Evolutionary conservation across 805 yeast genomes (phyloP), one percentile per base, ranked within the genome.

Genomic region (Metschnikowia koreensis): DNA sequence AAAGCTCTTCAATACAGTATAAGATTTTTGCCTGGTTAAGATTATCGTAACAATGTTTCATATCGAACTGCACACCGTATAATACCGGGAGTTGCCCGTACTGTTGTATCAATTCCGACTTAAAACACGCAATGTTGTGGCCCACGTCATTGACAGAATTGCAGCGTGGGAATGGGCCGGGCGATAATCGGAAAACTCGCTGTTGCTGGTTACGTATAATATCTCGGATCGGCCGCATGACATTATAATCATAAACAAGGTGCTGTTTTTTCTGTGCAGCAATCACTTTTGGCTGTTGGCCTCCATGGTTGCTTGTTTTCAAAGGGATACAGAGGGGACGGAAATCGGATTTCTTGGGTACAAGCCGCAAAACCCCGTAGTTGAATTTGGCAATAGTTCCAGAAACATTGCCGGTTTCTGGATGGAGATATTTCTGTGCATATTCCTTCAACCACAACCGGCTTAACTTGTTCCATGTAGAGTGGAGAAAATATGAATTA

Each of bases 1-100:
- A 58, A 54, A 74, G 63, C 28, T 59, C 48, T 1, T 62, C 58
- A 1, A 80, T 57, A 29, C 75, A 61, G 3, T 65, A 55, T 1
- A 75, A 48, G 1, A 81, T 70, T 51, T 73, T 74, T 0, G 60
- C 56, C 43, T 78, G 80, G 13, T 87, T 83, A 15, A 91, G 70
- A 2, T 83, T 79, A 60, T 93, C 97, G 64, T 82, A 92, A 50
- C 97, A 90, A 3, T 84, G 77, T 50, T 76, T 77, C 56, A 88
- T 82, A 64, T 92, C 98, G 65, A 89, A 87, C 58, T 87, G 89
- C 27, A 87, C 71, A 13, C 79, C 79, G 60, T 72, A 79, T 0
- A 84, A 55, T 1, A 56, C 46, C 0, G 81, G 81, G 4, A 76
- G 13, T 1, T 17, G 39, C 0, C 62, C 60, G 29, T 45, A 31